Conservation (phyloP, 129 eudicot genomes). For the Logfia minima region DNA sequence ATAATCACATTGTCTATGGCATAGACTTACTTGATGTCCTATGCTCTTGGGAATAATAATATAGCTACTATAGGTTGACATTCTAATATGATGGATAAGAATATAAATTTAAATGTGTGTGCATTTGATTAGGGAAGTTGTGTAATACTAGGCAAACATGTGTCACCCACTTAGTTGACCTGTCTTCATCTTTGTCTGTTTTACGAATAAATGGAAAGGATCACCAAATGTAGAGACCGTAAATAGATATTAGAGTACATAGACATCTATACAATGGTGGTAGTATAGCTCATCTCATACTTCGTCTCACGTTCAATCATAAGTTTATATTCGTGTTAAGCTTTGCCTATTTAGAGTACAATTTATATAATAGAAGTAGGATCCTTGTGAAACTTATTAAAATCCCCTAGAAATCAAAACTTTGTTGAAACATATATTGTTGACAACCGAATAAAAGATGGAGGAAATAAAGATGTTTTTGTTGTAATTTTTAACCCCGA, state of each 20-base stretch:
- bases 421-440: neutral
- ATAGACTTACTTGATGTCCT: neutral
- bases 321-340: neutral
- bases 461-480: neutral
- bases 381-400: slow-evolving; percentile 10
- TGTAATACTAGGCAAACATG: slow-evolving; percentile 13
- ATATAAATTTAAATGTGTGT: neutral
- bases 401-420: neutral
- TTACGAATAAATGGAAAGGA: too few relatives aligned
- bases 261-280: neutral
- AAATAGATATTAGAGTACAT: neutral
- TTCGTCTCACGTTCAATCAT: neutral
- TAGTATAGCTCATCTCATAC: neutral
- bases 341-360: neutral
- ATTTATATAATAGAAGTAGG: neutral
- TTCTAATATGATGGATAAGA: slow-evolving; percentile 3
- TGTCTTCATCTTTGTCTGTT: neutral
- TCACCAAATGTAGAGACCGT: too few relatives aligned
- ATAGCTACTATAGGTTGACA: neutral
- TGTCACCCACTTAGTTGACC: neutral
- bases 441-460: neutral
- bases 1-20: neutral
- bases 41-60: neutral
- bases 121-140: neutral
- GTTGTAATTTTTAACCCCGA: neutral